Percentiles rank a stretch among this genome's conserved stretches.
phyloP scores from a whole-genome alignment of 805 yeast species.

The Candida orba region DNA sequence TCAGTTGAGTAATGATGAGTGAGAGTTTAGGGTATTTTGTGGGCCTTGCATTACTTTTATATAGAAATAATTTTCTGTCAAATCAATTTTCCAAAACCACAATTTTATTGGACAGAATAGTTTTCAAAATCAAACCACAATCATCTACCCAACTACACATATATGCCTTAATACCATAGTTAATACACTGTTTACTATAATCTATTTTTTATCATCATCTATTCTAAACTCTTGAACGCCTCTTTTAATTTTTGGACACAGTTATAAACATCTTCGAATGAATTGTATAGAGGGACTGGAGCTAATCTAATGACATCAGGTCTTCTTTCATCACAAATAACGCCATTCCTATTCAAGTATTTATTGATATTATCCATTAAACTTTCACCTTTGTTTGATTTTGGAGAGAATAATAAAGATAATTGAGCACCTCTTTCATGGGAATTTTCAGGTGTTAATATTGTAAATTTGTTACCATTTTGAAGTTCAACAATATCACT shows the following conservation, averaged over 20 bases:
- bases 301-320: slow-evolving; percentile 90
- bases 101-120: too few relatives aligned
- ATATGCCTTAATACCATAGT: not conserved
- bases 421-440: slow-evolving; percentile 74
- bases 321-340: slow-evolving; percentile 81
- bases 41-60: too few relatives aligned
- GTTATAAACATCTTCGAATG: slow-evolving; percentile 52
- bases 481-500: not conserved
- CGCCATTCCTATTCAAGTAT: slow-evolving; percentile 46
- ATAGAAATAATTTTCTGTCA: too few relatives aligned
- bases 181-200: not conserved
- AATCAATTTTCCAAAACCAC: too few relatives aligned
- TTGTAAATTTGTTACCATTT: slow-evolving; percentile 36
- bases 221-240: slow-evolving; percentile 4
- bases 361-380: slow-evolving; percentile 56
- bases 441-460: slow-evolving; percentile 62
- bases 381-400: slow-evolving; percentile 28
- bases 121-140: too few relatives aligned
- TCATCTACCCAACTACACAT: too few relatives aligned
- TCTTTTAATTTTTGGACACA: slow-evolving; percentile 41
- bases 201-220: not conserved
- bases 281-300: slow-evolving; percentile 78
- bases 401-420: slow-evolving; percentile 61
- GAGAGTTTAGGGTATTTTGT: too few relatives aligned
- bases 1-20: too few relatives aligned